Evolutionary conservation across 768 basidiomycete genomes (phyloP).

Genomic region (Exidia glandulosa): DNA sequence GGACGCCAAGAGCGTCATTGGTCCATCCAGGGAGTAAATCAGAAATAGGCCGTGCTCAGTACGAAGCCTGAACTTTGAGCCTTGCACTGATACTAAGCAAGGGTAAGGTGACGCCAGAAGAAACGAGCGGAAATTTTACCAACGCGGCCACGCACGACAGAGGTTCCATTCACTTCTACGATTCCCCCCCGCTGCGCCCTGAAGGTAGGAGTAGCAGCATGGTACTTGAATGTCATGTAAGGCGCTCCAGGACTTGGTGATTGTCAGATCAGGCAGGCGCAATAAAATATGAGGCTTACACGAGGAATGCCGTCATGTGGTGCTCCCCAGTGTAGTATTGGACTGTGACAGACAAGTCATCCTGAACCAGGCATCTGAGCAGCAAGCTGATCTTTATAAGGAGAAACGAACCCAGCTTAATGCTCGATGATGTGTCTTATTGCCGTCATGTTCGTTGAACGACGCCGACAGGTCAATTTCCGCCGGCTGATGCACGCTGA

Average conservation of each 20-base stretch:
- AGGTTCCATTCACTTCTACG: background rate
- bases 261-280: too few relatives aligned
- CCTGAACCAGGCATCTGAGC: conserved; percentile 9
- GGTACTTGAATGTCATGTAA: conserved; percentile 23
- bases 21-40: conserved; percentile 21
- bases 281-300: too few relatives aligned
- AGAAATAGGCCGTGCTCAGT: conserved; percentile 21
- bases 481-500: conserved; percentile 21
- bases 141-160: background rate
- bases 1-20: conserved; percentile 18
- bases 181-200: conserved; percentile 20
- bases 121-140: background rate
- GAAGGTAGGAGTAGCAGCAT: conserved; percentile 19
- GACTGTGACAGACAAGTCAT: conserved; percentile 23
- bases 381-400: background rate
- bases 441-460: conserved; percentile 22
- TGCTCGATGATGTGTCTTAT: conserved; percentile 19
- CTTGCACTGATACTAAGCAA: conserved; percentile 4
- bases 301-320: conserved; percentile 21
- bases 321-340: conserved; percentile 21
- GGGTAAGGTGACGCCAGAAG: background rate
- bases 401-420: conserved; percentile 19
- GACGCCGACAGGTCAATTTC: conserved; percentile 23
- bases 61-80: conserved; percentile 19
- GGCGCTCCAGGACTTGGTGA: conserved; percentile 26